A percentile compares a stretch with the other conserved stretches of the same genome.
These are phyloP conservation scores for Coemansia sp. DNA, from an alignment of 371 early-diverging fungal genomes.

Conservation along the genomic window DNA sequence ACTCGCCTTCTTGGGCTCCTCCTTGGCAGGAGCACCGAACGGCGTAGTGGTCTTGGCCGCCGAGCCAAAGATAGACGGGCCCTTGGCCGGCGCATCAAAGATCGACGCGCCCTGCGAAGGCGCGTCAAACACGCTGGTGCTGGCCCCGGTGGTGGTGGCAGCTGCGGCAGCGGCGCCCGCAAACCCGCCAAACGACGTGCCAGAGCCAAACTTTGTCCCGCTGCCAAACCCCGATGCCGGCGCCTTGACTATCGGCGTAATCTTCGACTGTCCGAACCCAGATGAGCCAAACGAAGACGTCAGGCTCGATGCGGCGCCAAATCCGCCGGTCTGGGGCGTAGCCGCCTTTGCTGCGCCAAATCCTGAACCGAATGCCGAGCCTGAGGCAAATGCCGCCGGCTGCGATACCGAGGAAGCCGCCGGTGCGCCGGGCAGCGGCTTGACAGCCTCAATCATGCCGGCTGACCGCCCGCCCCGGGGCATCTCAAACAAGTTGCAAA, in stretches of 20 bases:
- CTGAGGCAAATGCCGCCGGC: slow-evolving; percentile 16
- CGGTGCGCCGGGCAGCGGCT: slow-evolving; percentile 3
- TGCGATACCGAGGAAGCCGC: slow-evolving; percentile 1
- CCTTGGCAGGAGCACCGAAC: slow-evolving; percentile 4
- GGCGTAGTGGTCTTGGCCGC: neutral
- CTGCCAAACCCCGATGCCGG: slow-evolving; percentile 31
- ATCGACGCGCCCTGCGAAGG: slow-evolving; percentile 23
- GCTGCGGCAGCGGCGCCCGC: slow-evolving; percentile 1
- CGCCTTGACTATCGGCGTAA: slow-evolving; percentile 24
- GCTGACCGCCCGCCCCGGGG: slow-evolving; percentile 15
- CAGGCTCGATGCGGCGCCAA: no score
- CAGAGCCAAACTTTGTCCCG: slow-evolving; percentile 13
- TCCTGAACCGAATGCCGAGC: slow-evolving; percentile 18
- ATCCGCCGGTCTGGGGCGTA: neutral
- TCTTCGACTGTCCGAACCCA: slow-evolving; percentile 14
- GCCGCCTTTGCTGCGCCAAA: neutral
- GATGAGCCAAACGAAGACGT: neutral
- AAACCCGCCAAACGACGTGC: slow-evolving; percentile 20
- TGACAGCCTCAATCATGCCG: slow-evolving; percentile 32
- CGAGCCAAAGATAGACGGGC: slow-evolving; percentile 12
- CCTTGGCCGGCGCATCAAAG: slow-evolving; percentile 20
- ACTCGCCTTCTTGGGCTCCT: no score
- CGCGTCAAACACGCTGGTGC: slow-evolving; percentile 33
- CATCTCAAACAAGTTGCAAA: slow-evolving; percentile 46
- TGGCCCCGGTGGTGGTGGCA: neutral